Evolutionary conservation across 495 filamentous ascomycete genomes (phyloP), one percentile per base, ranked within the genome.

Genomic region (Zalerion maritima): DNA sequence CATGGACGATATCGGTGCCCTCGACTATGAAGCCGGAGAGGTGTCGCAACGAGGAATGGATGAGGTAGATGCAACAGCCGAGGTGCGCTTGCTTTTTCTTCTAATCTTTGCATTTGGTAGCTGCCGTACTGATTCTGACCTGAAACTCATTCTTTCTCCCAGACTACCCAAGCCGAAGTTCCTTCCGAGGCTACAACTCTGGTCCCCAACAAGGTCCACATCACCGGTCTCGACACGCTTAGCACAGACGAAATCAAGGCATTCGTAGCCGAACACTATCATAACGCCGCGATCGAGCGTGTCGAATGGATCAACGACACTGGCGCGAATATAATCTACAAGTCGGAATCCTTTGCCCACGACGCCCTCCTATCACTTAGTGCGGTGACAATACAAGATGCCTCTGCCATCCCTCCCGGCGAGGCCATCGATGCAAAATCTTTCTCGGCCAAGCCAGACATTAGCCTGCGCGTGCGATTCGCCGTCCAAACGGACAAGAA

Each of bases 291-390:
- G 4, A 66, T 78, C 17, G 46, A 58, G 14, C 67, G 69, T 12
- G 57, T 94, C 40, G 82, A 94, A 53, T 97, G 89, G 89, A 86
- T 97, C 37, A 79, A 97, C 42, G 89, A 97, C 48, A 78, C 70
- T 11, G 89, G 85, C 0, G 82, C 83, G 35, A 94, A 94, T 40
- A 49, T 93, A 18, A 46, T 87, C 24, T 97, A 84, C 59, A 67
- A 62, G 14, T 53, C 77, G 12, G 71, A 75, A n/a, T 32, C 33
- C 7, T 45, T 64, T n/a, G 87, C 86, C 1, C 41, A 64, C 2
- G 60, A 71, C 28, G 87, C 84, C 9, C 65, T 97, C n/a, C 45
- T 57, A 23, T 67, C 73, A 4, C 63, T 94, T 26, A 50, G 63
- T 6, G 51, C 45, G 2, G 35, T 60, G 2, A 49, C 52, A 14